phyloP scores from a whole-genome alignment of 1,284 basidiomycete species.

The Tilletia horrida region DNA sequence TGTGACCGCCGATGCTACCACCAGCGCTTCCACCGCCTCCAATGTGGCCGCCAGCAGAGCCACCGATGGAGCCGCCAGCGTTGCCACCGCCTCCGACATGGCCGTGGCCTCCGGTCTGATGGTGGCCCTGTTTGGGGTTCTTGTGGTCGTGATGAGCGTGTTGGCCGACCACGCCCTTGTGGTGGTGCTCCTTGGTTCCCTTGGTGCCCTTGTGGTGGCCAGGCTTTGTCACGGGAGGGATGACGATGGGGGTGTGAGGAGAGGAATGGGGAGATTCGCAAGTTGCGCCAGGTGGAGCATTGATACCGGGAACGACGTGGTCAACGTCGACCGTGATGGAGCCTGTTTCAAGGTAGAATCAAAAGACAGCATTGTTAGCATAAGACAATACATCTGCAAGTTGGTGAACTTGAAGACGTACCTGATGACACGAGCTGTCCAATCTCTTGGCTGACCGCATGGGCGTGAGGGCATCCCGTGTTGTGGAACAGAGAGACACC shows the following conservation, averaged over 20 bases:
- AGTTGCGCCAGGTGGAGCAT: neutral
- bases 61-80: neutral
- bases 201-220: neutral
- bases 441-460: neutral
- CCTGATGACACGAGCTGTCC: neutral
- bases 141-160: neutral
- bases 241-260: neutral
- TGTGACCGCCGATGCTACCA: no score
- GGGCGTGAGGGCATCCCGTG: neutral
- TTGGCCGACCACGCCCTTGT: no score
- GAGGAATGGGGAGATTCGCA: no score
- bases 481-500: neutral
- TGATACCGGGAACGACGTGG: neutral
- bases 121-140: neutral
- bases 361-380: neutral
- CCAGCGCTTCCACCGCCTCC: no score
- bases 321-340: neutral
- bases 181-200: no score
- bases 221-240: neutral
- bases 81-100: neutral
- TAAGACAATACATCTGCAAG: no score
- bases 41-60: no score
- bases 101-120: neutral
- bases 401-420: neutral
- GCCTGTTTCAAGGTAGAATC: neutral